Conservation (phyloP, 106 monocot genomes). For the Apostasia ramifera region DNA sequence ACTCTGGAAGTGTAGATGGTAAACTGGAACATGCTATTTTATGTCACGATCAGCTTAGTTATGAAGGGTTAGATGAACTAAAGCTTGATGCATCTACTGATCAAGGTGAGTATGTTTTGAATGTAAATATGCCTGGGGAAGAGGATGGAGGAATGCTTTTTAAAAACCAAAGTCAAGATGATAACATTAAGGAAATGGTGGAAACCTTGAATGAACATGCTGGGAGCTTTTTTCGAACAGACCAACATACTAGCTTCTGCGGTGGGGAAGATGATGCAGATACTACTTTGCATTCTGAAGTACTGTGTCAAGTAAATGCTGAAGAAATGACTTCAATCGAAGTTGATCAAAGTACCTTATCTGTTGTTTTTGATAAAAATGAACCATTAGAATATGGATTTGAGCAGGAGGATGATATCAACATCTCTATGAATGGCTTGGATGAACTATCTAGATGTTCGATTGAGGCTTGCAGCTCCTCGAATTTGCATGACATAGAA, state of each 20-base stretch:
- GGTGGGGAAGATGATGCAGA: background rate
- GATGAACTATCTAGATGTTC: background rate
- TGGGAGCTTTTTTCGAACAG: background rate
- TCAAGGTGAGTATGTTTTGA: background rate
- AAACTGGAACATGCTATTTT: background rate
- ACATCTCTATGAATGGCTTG: background rate
- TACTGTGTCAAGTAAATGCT: background rate
- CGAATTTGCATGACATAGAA: slow-evolving; percentile 6
- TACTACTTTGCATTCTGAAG: background rate
- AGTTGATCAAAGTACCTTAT: background rate
- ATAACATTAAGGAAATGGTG: background rate
- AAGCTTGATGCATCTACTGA: background rate
- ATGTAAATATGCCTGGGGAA: background rate
- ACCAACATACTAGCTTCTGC: background rate
- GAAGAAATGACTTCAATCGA: background rate
- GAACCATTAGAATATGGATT: background rate
- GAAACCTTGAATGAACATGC: too few species aligned
- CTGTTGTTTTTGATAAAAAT: background rate
- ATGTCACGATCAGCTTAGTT: background rate
- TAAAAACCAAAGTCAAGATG: background rate
- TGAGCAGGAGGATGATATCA: background rate
- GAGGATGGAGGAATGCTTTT: background rate
- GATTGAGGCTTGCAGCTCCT: background rate
- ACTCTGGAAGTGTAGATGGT: background rate
- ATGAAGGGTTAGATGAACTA: background rate